phyloP scores from a whole-genome alignment of 140 eudicot species.

The Erigeron philadelphicus region DNA sequence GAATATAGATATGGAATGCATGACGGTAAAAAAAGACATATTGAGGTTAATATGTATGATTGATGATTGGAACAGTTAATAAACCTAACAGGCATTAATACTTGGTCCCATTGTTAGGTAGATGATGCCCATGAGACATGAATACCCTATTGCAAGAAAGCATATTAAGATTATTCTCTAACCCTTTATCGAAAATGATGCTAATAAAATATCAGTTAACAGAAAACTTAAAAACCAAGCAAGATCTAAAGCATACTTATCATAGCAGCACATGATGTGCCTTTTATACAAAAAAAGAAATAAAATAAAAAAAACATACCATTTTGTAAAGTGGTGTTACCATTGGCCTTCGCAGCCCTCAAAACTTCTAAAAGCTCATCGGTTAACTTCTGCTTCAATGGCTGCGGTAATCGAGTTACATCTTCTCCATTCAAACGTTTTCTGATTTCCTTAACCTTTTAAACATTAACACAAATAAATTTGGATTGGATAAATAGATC shows the following conservation, averaged over 20 bases:
- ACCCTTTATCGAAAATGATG: conserved; percentile 12
- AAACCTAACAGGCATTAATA: conserved; percentile 10
- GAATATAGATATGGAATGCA: background rate
- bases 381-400: conserved; percentile 44
- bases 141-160: conserved; percentile 11
- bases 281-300: background rate
- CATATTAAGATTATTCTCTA: conserved; percentile 20
- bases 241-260: conserved; percentile 20
- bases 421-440: conserved; percentile 29
- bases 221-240: conserved; percentile 27
- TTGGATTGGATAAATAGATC: background rate
- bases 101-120: conserved; percentile 21
- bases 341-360: conserved; percentile 42
- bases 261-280: background rate
- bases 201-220: background rate
- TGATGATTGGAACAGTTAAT: background rate
- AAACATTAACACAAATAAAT: conserved; percentile 17
- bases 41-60: background rate
- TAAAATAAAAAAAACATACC: conserved; percentile 40
- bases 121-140: conserved; percentile 20
- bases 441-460: conserved; percentile 49
- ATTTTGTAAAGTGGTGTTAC: conserved; percentile 52
- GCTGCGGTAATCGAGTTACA: conserved; percentile 41
- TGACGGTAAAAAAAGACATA: background rate
- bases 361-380: conserved; percentile 50